Base-by-base conservation (phyloP, 129 eudicot species). In the sunflower (Helianthus annuus) region DNA sequence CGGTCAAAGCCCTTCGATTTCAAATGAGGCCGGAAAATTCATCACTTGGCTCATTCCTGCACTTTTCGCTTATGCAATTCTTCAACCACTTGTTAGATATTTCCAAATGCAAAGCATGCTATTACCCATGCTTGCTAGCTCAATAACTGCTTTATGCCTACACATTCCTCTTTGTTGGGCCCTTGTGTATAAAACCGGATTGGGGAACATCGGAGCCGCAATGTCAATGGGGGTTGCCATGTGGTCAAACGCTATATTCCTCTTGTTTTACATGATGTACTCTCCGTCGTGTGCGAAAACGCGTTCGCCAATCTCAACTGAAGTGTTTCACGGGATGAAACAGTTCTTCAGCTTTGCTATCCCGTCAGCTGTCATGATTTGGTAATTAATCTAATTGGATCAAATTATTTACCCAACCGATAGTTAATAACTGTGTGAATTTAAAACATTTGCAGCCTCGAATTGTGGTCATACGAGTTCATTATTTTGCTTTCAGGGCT, bases 381-480 rank as follows among this genome's bases (percentile, higher is more conserved):
- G 95, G 3, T 2, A 29, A 29, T 29, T 2, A 29, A 29, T 29
- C 89, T 53, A 12, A 16, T 55, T 12, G n/a, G n/a, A 3, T 54
- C 3, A 60, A 6, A 29, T 32, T 27, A 10, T 36, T n/a, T 11
- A 48, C 72, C 62, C 10, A 44, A 34, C 39, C 15, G 5, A 38
- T 63, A 38, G 7, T 39, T 38, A 15, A 36, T 15, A 13, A 3
- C 4, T 63, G n/a, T 63, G 13, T 63, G 48, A n/a, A 14, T 27
- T 27, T 6, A 22, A 29, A 32, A 72, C 48, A 44, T 38, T 71
- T 80, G 77, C 74, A 90, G 96, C 68, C 83, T 90, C 10, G 96
- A 87, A 71, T 87, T 88, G 93, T 90, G 96, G 96, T 86, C 96
- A 17, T 90, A 74, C 56, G 96, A 90, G 86, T 83, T 90, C 8